Conservation (phyloP, 345 rosid genomes). For the Citrus mangshanensis region DNA sequence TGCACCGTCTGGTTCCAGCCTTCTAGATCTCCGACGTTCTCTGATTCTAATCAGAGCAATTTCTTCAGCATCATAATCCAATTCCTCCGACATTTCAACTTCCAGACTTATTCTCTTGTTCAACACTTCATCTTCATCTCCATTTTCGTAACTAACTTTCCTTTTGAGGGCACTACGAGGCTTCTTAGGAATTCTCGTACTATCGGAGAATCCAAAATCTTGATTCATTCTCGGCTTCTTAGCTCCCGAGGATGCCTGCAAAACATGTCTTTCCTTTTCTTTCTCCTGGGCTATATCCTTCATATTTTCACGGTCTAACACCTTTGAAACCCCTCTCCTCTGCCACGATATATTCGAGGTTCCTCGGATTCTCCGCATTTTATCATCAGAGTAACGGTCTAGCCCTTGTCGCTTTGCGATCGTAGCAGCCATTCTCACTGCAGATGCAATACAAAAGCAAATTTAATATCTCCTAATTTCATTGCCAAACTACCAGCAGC, state of each 20-base stretch:
- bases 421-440: slow-evolving; percentile 38
- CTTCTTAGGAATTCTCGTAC: slow-evolving; percentile 22
- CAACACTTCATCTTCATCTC: background rate
- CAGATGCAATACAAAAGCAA: slow-evolving; percentile 12
- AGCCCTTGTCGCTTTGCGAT: slow-evolving; percentile 23
- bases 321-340: slow-evolving; percentile 17
- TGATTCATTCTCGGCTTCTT: slow-evolving; percentile 13
- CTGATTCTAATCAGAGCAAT: slow-evolving; percentile 20
- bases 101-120: background rate
- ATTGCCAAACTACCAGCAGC: background rate
- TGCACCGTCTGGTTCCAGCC: background rate
- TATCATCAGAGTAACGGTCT: background rate
- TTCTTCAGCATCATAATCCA: slow-evolving; percentile 25
- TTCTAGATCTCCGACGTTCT: slow-evolving; percentile 15
- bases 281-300: background rate
- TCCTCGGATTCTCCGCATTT: slow-evolving; percentile 10
- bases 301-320: background rate
- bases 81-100: slow-evolving; percentile 12
- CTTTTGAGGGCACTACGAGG: slow-evolving; percentile 8
- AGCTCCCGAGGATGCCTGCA: background rate
- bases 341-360: slow-evolving; percentile 3
- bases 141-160: slow-evolving; percentile 2
- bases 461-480: background rate
- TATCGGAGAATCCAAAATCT: slow-evolving; percentile 6
- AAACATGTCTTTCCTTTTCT: background rate